phyloP scores from a whole-genome alignment of 1,284 basidiomycete genomes.

The Exobasidium cylindrosporum region DNA sequence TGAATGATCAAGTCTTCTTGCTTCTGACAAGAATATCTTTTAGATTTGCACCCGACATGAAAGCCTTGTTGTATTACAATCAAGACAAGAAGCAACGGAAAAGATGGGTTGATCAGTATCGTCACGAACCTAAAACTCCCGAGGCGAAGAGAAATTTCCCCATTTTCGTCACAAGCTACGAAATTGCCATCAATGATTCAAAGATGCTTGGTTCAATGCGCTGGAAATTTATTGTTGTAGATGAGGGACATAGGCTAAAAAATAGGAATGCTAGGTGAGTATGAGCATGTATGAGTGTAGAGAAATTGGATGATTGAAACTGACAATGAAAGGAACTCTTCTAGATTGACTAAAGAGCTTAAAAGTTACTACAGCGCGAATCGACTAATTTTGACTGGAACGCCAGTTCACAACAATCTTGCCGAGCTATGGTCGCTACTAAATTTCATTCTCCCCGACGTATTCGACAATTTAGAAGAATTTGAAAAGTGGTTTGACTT shows the following conservation, averaged over 20 bases:
- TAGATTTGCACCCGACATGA: slow-evolving; percentile 66
- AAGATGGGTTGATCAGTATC: slow-evolving; percentile 42
- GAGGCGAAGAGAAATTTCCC: slow-evolving; percentile 32
- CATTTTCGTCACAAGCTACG: slow-evolving; percentile 84
- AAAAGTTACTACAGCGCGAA: slow-evolving; percentile 82
- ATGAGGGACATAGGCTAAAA: slow-evolving; percentile 91
- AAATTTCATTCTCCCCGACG: slow-evolving; percentile 67
- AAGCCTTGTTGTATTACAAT: slow-evolving; percentile 86
- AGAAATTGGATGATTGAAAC: slow-evolving; percentile 11
- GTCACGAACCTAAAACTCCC: slow-evolving; percentile 23
- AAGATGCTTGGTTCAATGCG: slow-evolving; percentile 31
- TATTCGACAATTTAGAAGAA: slow-evolving; percentile 83
- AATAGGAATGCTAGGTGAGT: slow-evolving; percentile 81
- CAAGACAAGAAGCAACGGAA: slow-evolving; percentile 72
- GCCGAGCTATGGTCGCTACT: slow-evolving; percentile 90
- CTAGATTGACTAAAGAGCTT: slow-evolving; percentile 85
- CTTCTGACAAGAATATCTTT: too few species aligned
- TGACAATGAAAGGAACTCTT: too few species aligned
- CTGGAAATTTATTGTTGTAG: slow-evolving; percentile 83
- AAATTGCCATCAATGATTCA: slow-evolving; percentile 71
- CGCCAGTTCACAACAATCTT: slow-evolving; percentile 90
- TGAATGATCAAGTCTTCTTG: too few species aligned
- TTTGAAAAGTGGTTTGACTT: slow-evolving; percentile 86
- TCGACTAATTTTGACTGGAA: slow-evolving; percentile 87
- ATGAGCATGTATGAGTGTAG: too few species aligned